Percentiles rank a stretch among this genome's conserved stretches.
Conservation (phyloP, 345 rosid genomes). For the Euclidium syriacum region DNA sequence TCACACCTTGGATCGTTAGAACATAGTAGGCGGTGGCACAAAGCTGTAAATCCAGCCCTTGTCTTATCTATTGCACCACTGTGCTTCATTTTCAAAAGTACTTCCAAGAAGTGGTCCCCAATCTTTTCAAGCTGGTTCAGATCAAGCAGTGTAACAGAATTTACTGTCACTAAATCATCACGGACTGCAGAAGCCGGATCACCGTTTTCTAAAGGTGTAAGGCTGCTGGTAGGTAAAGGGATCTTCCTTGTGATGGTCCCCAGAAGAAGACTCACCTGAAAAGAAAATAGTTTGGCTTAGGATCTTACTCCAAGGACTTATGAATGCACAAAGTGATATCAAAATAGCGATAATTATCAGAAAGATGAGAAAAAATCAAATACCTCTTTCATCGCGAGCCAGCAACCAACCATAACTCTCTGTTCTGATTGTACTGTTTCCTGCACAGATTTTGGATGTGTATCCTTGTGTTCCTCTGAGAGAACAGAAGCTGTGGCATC, state of each 20-base stretch:
- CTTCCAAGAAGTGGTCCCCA: slow-evolving; percentile 93
- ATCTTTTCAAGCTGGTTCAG: slow-evolving; percentile 77
- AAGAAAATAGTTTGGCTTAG: slow-evolving; percentile 28
- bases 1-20: slow-evolving; percentile 78
- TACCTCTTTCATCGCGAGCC: slow-evolving; percentile 99
- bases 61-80: slow-evolving; percentile 98
- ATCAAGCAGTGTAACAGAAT: slow-evolving; percentile 54
- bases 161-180: slow-evolving; percentile 24
- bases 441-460: slow-evolving; percentile 31
- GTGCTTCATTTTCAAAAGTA: slow-evolving; percentile 94
- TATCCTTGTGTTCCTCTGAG: slow-evolving; percentile 41
- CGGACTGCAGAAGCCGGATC: slow-evolving; percentile 27
- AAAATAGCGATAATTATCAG: slow-evolving; percentile 4
- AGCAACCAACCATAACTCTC: slow-evolving; percentile 93
- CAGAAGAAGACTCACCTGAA: slow-evolving; percentile 91
- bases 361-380: slow-evolving; percentile 13
- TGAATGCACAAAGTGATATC: neutral
- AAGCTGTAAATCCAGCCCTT: slow-evolving; percentile 94
- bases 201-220: slow-evolving; percentile 36
- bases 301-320: neutral
- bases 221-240: slow-evolving; percentile 61
- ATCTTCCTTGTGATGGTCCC: slow-evolving; percentile 87
- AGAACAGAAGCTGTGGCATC: slow-evolving; percentile 31
- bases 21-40: slow-evolving; percentile 93
- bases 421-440: slow-evolving; percentile 59